These are phyloP conservation scores for Blastobotrys malaysiensis DNA, from an alignment of 1,139 yeast species.

Conservation along the genomic window DNA sequence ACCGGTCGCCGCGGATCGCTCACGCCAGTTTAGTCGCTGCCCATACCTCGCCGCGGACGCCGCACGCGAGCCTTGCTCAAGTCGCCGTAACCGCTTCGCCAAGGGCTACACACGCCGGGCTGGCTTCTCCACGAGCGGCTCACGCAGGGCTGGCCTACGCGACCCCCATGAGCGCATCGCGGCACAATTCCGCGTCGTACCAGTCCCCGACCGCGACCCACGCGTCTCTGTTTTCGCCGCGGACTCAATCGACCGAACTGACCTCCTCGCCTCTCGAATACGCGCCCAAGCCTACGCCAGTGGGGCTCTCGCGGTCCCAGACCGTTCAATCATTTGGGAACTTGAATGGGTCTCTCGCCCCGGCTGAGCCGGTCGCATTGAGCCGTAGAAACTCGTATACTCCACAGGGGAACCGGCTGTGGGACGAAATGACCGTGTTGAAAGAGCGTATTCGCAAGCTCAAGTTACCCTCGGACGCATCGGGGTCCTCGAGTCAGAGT, in stretches of 20 bases:
- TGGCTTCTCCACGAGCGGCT: not conserved
- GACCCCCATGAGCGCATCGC: not conserved
- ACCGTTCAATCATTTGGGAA: not conserved
- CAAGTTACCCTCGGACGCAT: constrained; percentile 2
- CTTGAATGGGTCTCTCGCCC: not conserved
- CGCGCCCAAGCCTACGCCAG: not conserved
- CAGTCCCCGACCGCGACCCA: not conserved
- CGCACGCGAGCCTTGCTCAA: not conserved
- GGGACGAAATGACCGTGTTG: constrained; percentile 16
- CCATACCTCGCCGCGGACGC: not conserved
- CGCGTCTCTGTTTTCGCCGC: not conserved
- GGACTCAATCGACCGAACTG: not conserved
- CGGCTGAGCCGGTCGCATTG: not conserved
- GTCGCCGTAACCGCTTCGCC: not conserved
- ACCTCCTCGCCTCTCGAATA: not conserved
- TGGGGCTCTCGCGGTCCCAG: not conserved
- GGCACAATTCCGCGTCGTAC: not conserved
- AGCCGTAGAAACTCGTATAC: not conserved
- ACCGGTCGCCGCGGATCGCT: not conserved
- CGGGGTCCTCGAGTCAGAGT: not conserved
- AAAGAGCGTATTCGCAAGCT: constrained; percentile 13
- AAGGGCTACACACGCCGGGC: not conserved
- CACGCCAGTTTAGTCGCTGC: not conserved
- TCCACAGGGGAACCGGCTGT: constrained; percentile 6
- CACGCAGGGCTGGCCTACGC: not conserved